These are phyloP conservation scores for Lactarius sanguifluus DNA, from an alignment of 768 basidiomycete species.

Conservation along the genomic window DNA sequence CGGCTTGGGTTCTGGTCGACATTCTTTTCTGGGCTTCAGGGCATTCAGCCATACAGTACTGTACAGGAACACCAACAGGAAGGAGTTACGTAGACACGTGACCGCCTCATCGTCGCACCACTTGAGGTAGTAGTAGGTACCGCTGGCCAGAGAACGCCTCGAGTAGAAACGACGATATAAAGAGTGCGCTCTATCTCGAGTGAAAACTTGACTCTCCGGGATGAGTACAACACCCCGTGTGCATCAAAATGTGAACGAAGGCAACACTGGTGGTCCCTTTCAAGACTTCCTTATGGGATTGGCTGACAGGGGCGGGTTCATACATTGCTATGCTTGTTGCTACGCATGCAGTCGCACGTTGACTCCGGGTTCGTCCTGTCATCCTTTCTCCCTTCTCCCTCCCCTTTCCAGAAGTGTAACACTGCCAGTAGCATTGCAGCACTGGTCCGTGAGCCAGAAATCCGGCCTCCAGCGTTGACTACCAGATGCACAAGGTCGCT, in stretches of 20 bases:
- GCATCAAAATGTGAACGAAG: constrained; percentile 74
- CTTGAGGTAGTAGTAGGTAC: no score
- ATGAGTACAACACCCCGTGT: constrained; percentile 68
- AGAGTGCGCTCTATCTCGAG: neutral
- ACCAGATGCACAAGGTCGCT: constrained; percentile 89
- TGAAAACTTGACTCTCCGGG: no score
- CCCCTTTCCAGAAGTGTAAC: constrained; percentile 69
- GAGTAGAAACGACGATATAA: neutral
- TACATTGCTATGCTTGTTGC: constrained; percentile 93
- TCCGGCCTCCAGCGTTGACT: constrained; percentile 85
- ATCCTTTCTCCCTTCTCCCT: no score
- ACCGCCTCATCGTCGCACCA: no score
- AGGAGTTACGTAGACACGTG: no score
- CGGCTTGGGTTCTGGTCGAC: no score
- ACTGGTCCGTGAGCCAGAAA: constrained; percentile 48
- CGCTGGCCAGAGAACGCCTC: neutral
- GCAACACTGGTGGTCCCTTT: constrained; percentile 62
- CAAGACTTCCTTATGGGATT: neutral
- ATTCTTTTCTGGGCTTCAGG: no score
- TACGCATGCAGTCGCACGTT: constrained; percentile 65
- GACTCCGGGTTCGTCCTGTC: constrained; percentile 47
- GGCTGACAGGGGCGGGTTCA: constrained; percentile 51
- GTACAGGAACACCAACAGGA: no score
- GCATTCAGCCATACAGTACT: no score
- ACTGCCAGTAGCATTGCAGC: constrained; percentile 44